Evolutionary conservation across 1,284 basidiomycete genomes (phyloP).

Genomic region (Papiliotrema flavescens): DNA sequence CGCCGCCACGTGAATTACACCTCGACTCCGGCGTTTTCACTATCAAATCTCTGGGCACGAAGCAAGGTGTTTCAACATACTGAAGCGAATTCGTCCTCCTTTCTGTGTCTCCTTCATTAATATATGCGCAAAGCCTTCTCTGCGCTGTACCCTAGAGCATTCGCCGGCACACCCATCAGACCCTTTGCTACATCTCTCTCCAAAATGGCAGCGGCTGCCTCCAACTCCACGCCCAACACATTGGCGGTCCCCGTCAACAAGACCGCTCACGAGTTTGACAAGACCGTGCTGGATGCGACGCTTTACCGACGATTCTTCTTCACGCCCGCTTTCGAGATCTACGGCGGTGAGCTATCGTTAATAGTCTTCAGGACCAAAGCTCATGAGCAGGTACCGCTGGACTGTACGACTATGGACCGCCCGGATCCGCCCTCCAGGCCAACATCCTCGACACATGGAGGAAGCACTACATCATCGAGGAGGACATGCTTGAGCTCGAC

Average conservation of each 20-base stretch:
- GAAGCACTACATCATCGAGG: constrained; percentile 96
- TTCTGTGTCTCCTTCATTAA: no score
- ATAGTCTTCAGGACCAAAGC: neutral
- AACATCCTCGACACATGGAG: constrained; percentile 98
- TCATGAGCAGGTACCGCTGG: constrained; percentile 70
- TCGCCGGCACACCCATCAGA: no score
- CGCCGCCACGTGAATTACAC: no score
- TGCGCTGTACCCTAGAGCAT: no score
- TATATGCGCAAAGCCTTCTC: no score
- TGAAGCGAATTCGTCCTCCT: no score
- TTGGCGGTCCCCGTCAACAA: constrained; percentile 62
- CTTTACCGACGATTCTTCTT: constrained; percentile 95
- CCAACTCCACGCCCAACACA: constrained; percentile 31
- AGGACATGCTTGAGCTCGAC: constrained; percentile 98
- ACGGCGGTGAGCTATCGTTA: constrained; percentile 68
- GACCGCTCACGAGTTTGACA: constrained; percentile 84
- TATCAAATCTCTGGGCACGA: no score
- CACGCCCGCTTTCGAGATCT: constrained; percentile 97
- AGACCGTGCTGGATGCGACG: constrained; percentile 77
- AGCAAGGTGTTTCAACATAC: no score
- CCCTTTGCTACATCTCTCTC: no score
- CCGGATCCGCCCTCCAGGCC: constrained; percentile 90
- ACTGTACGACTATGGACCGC: constrained; percentile 92
- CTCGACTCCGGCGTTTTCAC: no score
- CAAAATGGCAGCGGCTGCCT: constrained; percentile 28